phyloP scores from a whole-genome alignment of 2,329 filamentous ascomycete species.

The Penicillium olsonii region DNA sequence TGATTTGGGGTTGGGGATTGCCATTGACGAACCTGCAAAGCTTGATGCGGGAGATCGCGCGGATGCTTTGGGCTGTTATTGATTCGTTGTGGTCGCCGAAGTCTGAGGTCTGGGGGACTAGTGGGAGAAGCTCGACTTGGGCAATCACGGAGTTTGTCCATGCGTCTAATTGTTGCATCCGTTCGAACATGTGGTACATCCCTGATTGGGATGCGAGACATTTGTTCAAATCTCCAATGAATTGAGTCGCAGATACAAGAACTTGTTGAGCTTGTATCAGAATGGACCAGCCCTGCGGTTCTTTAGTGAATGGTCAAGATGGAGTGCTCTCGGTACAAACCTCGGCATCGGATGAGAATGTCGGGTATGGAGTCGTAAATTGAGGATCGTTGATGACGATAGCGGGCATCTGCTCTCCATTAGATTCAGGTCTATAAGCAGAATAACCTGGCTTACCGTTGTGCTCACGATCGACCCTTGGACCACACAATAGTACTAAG shows the following conservation, averaged over 20 bases:
- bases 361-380: conserved; percentile 45
- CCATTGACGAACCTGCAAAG: conserved; percentile 39
- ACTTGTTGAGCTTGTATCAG: conserved; percentile 47
- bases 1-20: not conserved
- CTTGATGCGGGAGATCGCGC: conserved; percentile 47
- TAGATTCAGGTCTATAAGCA: conserved; percentile 3
- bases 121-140: conserved; percentile 34
- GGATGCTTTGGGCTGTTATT: conserved; percentile 42
- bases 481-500: conserved; percentile 47
- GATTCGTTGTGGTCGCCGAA: conserved; percentile 35
- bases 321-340: conserved; percentile 25
- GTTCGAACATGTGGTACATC: conserved; percentile 42
- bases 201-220: conserved; percentile 37
- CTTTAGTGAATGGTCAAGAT: conserved; percentile 14
- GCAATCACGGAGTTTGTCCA: conserved; percentile 41
- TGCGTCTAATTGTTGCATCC: conserved; percentile 45
- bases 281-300: conserved; percentile 43
- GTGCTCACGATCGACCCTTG: conserved; percentile 49
- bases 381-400: conserved; percentile 47
- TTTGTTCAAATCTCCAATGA: conserved; percentile 44
- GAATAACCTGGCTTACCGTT: conserved; percentile 33
- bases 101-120: conserved; percentile 24
- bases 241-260: conserved; percentile 44
- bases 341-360: conserved; percentile 43
- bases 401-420: conserved; percentile 39